Percentiles rank a stretch among this genome's conserved stretches.
These are phyloP conservation scores for Jackrogersella multiformis DNA, from an alignment of 495 filamentous ascomycete species.

Conservation along the genomic window DNA sequence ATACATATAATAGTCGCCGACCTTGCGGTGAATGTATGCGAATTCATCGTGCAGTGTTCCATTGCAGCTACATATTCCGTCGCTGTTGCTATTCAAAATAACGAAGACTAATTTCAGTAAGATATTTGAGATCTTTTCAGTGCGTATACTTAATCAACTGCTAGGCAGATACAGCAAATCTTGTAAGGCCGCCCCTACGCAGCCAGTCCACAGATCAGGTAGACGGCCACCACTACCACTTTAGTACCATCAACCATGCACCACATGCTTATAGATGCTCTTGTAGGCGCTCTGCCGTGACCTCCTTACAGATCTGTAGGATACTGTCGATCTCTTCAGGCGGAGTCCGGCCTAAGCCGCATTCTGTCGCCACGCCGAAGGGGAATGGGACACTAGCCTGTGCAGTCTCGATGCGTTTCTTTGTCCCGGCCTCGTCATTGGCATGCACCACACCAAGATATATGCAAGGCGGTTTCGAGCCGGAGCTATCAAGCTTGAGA, in stretches of 20 bases:
- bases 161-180: no score
- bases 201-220: no score
- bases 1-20: no score
- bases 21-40: no score
- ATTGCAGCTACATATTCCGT: no score
- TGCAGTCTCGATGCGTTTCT: constrained; percentile 49
- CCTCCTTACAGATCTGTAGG: constrained; percentile 37
- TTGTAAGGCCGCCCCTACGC: no score
- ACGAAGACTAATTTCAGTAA: no score
- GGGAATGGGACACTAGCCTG: constrained; percentile 35
- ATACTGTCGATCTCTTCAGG: constrained; percentile 51
- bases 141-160: no score
- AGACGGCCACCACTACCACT: no score
- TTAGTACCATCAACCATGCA: no score
- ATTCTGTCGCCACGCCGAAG: constrained; percentile 57
- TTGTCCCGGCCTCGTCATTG: constrained; percentile 52
- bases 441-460: constrained; percentile 56
- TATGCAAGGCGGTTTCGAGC: constrained; percentile 38
- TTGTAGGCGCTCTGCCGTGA: constrained; percentile 11
- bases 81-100: neutral
- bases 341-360: constrained; percentile 55
- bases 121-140: no score
- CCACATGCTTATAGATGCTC: neutral
- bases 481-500: constrained; percentile 42
- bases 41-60: no score